Evolutionary conservation across 805 yeast genomes (phyloP), one percentile per base, ranked within the genome.

Genomic region (Hanseniaspora pseudoguilliermondii): DNA sequence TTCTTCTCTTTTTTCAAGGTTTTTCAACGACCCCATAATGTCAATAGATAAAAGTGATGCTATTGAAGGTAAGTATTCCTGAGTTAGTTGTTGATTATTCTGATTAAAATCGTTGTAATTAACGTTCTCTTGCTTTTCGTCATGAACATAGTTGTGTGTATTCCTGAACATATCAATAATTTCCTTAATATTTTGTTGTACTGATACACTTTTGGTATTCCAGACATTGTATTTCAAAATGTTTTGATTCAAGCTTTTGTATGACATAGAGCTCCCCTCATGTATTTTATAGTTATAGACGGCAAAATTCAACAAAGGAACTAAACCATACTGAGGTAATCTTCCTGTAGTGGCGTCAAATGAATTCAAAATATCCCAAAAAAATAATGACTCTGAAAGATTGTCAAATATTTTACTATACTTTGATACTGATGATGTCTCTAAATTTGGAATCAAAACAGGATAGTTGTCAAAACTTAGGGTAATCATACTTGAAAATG

Each of bases 31-130:
- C 16, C 51, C 38, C 46, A 55, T 23, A 15, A 48, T 49, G 32
- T 55, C 58, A n/a, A 20, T 32, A 21, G 35, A 57, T 11, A 66
- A 51, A 36, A 73, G 67, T 13, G 57, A 41, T 48, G 70, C 71
- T 36, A 73, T 18, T 16, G 60, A 63, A 3, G 78, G 77, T 38
- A 74, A 47, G 5, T 69, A 55, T 23, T 72, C 74, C 13, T 64
- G 58, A 1, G 60, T 54, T 29, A 68, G 43, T 6, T 66, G 58
- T 16, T 59, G 59, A 34, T 54, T 60, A 18, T 34, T 46, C 13
- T 46, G 49, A 51, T 62, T 58, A 9, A 42, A 40, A 18, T 43
- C 42, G 25, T 47, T 43, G 40, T 46, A 48, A n/a, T 29, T 29
- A 4, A 23, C 15, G 18, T 41, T 3, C 5, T 23, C 10, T 13